Evolutionary conservation across 352 stramenopile species (phyloP), one percentile per base, ranked within the genome.

Genomic region (Phytophthora brassicae): DNA sequence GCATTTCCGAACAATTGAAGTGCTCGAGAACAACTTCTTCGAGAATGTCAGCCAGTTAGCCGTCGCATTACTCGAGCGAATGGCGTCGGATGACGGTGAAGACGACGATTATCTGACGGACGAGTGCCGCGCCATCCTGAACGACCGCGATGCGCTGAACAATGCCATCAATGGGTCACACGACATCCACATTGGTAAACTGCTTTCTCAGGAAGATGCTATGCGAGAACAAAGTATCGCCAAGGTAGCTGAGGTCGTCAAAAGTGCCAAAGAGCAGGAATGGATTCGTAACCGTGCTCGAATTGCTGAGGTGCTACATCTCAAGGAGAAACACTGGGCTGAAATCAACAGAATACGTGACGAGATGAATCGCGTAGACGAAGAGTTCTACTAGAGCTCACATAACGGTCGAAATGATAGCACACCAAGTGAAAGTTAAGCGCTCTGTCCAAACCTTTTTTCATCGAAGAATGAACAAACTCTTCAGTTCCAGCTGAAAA

Each of bases 11-110:
- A 84, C 81, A 2, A 75, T 97, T 43, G 92, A 98, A 62, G 83
- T 94, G 22, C 75, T 96, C 3, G 91, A 97, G 56, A 95, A 97
- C 72, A 92, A 85, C 35, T 97, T 97, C 60, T 97, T 94, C 33
- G 81, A 92, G 56, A 87, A 77, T 42, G 80, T 97, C 52, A 92
- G 77, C 26, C 85, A 97, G 49, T 60, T 94, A 26, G 84, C 84
- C 0, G 81, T 90, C 16, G 73, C 77, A 42, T 58, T 94, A 31
- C 78, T 94, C 11, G 85, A 94, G 50, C 73, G 85, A 22, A 87
- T 92, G 76, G 78, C 81, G 11, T 81, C 80, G 0, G 84, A 93
- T 36, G 84, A 93, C 35, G 84, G 66, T 16, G 85, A 94, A 47
- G 82, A 94, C 17, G 82, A 92, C 55, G 82, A 92, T 23, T 88